A percentile compares a stretch with the other conserved stretches of the same genome.
These are phyloP conservation scores for Liriodendron chinense DNA, from an alignment of 164 flowering plant genomes.

Conservation along the genomic window DNA sequence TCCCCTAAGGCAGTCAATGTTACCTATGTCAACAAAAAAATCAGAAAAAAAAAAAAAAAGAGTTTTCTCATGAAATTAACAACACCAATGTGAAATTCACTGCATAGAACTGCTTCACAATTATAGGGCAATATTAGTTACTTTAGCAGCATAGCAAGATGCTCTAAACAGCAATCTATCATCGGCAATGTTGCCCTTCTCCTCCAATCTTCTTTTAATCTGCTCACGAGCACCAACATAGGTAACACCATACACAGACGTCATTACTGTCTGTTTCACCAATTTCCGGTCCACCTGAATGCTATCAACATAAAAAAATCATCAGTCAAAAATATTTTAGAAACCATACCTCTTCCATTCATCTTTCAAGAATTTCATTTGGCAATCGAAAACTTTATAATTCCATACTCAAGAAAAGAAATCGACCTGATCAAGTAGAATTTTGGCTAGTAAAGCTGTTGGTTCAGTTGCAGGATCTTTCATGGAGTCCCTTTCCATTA, in stretches of 20 bases:
- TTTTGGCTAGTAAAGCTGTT: slow-evolving; percentile 61
- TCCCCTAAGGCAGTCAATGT: slow-evolving; percentile 88
- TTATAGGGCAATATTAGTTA: slow-evolving; percentile 30
- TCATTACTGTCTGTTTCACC: slow-evolving; percentile 99
- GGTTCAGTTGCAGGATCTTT: slow-evolving; percentile 70
- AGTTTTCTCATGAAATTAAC: neutral
- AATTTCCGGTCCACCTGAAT: slow-evolving; percentile 91
- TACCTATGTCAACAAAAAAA: slow-evolving; percentile 39
- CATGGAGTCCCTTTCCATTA: slow-evolving; percentile 59
- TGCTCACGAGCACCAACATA: slow-evolving; percentile 98
- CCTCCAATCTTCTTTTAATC: slow-evolving; percentile 80
- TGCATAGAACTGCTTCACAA: neutral
- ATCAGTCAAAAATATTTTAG: slow-evolving; percentile 13
- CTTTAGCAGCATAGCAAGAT: slow-evolving; percentile 92
- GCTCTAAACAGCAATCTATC: slow-evolving; percentile 71
- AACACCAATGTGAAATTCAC: neutral
- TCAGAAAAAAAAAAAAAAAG: neutral
- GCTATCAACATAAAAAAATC: slow-evolving; percentile 20
- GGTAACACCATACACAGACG: slow-evolving; percentile 98
- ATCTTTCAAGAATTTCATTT: neutral
- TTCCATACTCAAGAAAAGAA: slow-evolving; percentile 4
- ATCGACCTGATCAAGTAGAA: slow-evolving; percentile 70
- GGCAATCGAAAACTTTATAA: neutral
- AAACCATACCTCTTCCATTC: neutral
- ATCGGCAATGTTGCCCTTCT: slow-evolving; percentile 78